These are phyloP conservation scores for Inonotus hispidus DNA, from an alignment of 1,284 basidiomycete genomes.

Conservation along the genomic window DNA sequence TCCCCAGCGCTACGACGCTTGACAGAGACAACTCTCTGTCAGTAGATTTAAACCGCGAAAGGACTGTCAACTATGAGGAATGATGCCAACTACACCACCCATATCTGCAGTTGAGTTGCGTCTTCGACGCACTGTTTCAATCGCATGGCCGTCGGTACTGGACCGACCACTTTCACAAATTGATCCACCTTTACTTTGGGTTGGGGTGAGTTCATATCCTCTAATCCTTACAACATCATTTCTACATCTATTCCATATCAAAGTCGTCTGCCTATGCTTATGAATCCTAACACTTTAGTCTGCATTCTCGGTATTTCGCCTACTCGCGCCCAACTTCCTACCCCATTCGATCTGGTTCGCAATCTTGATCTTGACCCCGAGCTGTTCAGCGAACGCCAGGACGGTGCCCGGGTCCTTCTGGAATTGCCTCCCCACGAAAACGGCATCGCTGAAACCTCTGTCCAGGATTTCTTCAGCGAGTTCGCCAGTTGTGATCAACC, in stretches of 20 bases:
- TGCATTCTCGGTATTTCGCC: neutral
- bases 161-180: too few species aligned
- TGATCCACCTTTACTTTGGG: too few species aligned
- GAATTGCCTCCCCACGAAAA: constrained; percentile 51
- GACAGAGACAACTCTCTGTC: too few species aligned
- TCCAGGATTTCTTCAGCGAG: constrained; percentile 41
- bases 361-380: constrained; percentile 26
- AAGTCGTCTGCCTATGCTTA: too few species aligned
- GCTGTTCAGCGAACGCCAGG: constrained; percentile 29
- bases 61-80: too few species aligned
- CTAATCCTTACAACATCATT: too few species aligned
- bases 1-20: too few species aligned
- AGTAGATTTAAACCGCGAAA: too few species aligned
- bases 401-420: constrained; percentile 50
- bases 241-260: too few species aligned
- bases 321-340: constrained; percentile 31
- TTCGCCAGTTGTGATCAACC: constrained; percentile 39
- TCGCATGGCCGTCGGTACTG: too few species aligned
- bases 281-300: too few species aligned
- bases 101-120: neutral
- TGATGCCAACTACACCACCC: neutral
- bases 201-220: too few species aligned
- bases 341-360: constrained; percentile 31
- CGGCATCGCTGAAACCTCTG: constrained; percentile 34
- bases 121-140: neutral